These are phyloP conservation scores for Populus hybrid DNA, from an alignment of 441 rosid species.

Conservation along the genomic window DNA sequence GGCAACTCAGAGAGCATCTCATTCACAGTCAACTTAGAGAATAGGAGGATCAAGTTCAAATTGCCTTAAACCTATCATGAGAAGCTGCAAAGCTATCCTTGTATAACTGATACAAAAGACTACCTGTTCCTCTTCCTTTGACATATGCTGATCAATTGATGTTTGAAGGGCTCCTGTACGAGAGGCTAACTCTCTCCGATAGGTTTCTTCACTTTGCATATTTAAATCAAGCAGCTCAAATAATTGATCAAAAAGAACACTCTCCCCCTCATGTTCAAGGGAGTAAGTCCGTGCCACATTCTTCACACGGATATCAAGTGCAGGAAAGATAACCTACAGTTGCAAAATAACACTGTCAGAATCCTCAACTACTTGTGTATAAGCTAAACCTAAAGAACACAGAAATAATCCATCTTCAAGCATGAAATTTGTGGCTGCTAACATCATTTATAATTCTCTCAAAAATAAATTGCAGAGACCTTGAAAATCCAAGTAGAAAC, in stretches of 20 bases:
- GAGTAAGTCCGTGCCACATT: conserved; percentile 90
- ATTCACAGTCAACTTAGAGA: not conserved
- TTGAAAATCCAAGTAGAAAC: not conserved
- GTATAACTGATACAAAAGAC: not conserved
- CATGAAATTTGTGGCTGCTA: not conserved
- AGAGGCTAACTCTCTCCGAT: conserved; percentile 73
- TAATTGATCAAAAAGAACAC: conserved; percentile 72
- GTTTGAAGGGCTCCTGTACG: conserved; percentile 87
- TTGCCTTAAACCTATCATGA: not conserved
- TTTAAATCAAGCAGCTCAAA: conserved; percentile 65
- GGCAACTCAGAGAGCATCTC: conserved; percentile 14
- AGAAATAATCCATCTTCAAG: not conserved
- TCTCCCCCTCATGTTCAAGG: conserved; percentile 86
- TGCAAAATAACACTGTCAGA: conserved; percentile 14
- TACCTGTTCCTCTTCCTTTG: conserved; percentile 98
- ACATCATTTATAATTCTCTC: not conserved
- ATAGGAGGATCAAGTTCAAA: not conserved
- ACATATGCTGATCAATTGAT: conserved; percentile 91
- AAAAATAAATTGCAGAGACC: not conserved
- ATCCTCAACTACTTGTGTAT: not conserved
- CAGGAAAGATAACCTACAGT: conserved; percentile 81
- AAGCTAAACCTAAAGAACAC: not conserved
- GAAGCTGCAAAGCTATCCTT: not conserved
- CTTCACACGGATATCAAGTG: conserved; percentile 89
- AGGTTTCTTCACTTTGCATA: conserved; percentile 53